A percentile compares a stretch with the other conserved stretches of the same genome.
Evolutionary conservation across 371 early-diverging fungal genomes (phyloP).

Genomic region (Batrachochytrium dendrobatidis): DNA sequence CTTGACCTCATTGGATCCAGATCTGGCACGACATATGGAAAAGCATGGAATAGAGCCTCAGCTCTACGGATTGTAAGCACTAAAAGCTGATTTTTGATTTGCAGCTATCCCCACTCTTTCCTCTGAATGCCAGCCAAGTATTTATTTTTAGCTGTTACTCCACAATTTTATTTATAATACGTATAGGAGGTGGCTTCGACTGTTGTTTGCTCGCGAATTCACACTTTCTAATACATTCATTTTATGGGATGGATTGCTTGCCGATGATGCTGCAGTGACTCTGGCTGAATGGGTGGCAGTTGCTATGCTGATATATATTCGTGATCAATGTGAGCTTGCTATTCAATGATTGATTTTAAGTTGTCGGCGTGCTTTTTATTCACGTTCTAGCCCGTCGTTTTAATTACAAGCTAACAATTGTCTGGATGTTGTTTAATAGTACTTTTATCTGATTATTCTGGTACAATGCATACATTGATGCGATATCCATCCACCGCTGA

Average conservation of each 20-base stretch:
- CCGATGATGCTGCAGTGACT: conserved; percentile 58
- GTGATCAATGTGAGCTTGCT: conserved; percentile 59
- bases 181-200: conserved; percentile 80
- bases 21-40: conserved; percentile 61
- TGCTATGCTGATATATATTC: conserved; percentile 62
- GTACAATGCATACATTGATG: conserved; percentile 70
- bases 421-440: no score
- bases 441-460: conserved; percentile 64
- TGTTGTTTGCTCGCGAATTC: conserved; percentile 87
- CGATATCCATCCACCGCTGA: conserved; percentile 52
- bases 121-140: background rate
- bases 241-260: conserved; percentile 89
- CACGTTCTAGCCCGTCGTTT: background rate
- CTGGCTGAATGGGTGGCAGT: conserved; percentile 77
- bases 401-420: background rate
- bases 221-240: conserved; percentile 56
- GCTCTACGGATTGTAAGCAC: conserved; percentile 76
- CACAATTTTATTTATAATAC: background rate
- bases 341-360: background rate
- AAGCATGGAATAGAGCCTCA: conserved; percentile 82
- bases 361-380: background rate
- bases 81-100: background rate
- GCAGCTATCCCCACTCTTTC: background rate
- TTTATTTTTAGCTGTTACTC: background rate
- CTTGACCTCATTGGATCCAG: conserved; percentile 59